phyloP scores from a whole-genome alignment of 176 grass and related monocot species.

The Carex pumila region DNA sequence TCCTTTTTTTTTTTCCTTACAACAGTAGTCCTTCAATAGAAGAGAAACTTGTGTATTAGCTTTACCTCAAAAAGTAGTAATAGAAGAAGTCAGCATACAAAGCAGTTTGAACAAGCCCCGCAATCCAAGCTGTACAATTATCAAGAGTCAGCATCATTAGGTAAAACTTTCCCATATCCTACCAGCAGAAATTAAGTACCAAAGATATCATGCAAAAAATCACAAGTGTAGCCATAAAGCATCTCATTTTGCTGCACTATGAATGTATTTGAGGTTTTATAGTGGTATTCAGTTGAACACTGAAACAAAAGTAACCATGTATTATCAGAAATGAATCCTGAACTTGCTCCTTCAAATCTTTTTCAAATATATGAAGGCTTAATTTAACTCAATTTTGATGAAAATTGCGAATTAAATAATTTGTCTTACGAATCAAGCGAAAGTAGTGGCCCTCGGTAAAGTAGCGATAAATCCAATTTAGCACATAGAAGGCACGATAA shows the following conservation, averaged over 20 bases:
- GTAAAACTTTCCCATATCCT: neutral
- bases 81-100: slow-evolving; percentile 96
- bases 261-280: neutral
- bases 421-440: slow-evolving; percentile 71
- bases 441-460: slow-evolving; percentile 63
- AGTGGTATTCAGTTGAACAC: neutral
- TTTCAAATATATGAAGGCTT: too few species aligned
- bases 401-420: too few species aligned
- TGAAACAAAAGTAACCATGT: neutral
- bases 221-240: neutral
- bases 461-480: slow-evolving; percentile 97
- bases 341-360: too few species aligned
- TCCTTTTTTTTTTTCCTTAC: too few species aligned
- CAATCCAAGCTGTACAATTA: slow-evolving; percentile 60
- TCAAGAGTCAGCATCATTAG: neutral
- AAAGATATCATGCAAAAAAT: neutral
- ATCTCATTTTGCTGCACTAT: neutral
- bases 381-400: too few species aligned
- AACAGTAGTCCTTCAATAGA: neutral
- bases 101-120: slow-evolving; percentile 86
- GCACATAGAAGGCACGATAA: slow-evolving; percentile 86
- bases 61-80: slow-evolving; percentile 97
- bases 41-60: neutral
- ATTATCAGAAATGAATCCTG: too few species aligned
- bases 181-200: neutral